Base-by-base conservation (phyloP, 192 early-diverging fungal genomes). In the Backusella tuberculispora region DNA sequence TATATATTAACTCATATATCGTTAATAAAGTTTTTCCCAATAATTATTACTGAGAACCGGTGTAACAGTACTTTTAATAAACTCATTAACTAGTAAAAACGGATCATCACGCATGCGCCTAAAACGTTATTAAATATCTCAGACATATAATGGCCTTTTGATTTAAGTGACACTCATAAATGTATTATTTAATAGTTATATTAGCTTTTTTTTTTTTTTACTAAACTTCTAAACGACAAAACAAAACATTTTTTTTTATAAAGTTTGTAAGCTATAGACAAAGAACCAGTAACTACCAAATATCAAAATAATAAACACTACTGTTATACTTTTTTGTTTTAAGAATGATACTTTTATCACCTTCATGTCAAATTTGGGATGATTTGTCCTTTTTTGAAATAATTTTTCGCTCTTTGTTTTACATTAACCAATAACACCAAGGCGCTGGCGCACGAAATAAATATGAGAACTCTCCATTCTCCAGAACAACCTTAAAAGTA, bases 121-220 rank as follows among this genome's bases (percentile, higher is more conserved):
- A 19, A 53, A 53, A 53, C 19, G n/a, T 19, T 53, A 53, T 53
- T 53, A 53, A 53, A 53, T 53, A 53, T 19, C 50, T 53, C 19
- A 53, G 50, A 53, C 9, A 53, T 8, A 21, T 19, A 50, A 6
- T 50, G n/a, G 15, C 47, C 6, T 6, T 50, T 50, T 50, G n/a
- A 6, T n/a, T 15, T 19, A 14, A 53, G n/a, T 53, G 8, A 19
- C 50, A 19, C 50, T 53, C 9, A 19, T 53, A 53, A 1, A 9
- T 34, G 10, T 21, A 53, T 53, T 9, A 53, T 53, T 53, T 19
- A 19, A 19, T 53, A 53, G 19, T 53, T 53, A 19, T 24, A 53
- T 19, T n/a, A 53, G 9, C 4, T 53, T 19, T 53, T 53, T 19
- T 2, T 2, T 53, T 53, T 53, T 53, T 53, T 19, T 21, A 9